Evolutionary conservation across 306 rosid species (phyloP), one percentile per base, ranked within the genome.

Genomic region (Quercus glauca): DNA sequence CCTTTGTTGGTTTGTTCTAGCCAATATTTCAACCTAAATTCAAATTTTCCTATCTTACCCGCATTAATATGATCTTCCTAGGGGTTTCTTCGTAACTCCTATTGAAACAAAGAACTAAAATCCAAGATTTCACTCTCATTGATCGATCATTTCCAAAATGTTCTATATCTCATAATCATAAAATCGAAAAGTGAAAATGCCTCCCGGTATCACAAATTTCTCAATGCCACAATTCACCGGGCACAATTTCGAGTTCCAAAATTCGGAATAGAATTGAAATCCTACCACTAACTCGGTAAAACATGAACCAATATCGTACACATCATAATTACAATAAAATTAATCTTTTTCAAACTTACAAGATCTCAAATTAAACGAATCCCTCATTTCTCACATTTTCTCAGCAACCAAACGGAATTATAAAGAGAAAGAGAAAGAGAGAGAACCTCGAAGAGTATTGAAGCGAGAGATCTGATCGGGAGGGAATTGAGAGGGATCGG

Each of bases 401-500:
- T 28, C 41, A 59, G 23, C 31, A 35, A 63, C 59, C 60, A 69
- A 51, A 70, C 35, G 64, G 23, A 76, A 57, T 3, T 19, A 17
- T 19, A 20, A 49, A 49, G 64, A 29, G 61, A 2, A 67, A 31
- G 75, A 65, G 8, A n/a, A 31, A n/a, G 51, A 19, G 70, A 20
- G 31, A 13, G 63, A 29, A 90, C 99, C 99, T 86, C 90, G 90
- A 60, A 93, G 91, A 85, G 96, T 75, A 83, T 87, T 91, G 87
- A 92, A 85, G 82, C 97, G 97, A 28, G 94, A 81, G 95, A 95
- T 95, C 77, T 89, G 94, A 86, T 91, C 92, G 56, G 96, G 89
- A 25, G 98, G 97, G 78, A 95, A 95, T 43, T 87, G 93, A 17
- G 93, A 82, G 61, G 90, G 81, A 84, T 93, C 91, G 55, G 99